These are phyloP conservation scores for Aspergillus hiratsukae DNA, from an alignment of 2,329 filamentous ascomycete species.

Conservation along the genomic window DNA sequence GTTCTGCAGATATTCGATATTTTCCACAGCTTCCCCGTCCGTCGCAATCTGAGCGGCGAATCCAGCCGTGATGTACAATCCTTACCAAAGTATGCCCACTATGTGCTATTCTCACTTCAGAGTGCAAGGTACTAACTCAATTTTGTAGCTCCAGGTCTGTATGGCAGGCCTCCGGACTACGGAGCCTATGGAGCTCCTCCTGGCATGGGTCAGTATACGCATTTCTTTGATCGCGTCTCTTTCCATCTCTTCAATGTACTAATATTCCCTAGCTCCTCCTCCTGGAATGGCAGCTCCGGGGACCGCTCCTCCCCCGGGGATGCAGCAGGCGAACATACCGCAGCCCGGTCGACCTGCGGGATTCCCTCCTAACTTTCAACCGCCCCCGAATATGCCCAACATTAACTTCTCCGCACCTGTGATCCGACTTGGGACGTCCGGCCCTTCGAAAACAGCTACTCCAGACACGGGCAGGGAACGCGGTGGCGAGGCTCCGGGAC, in stretches of 20 bases:
- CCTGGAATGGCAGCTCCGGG: slow-evolving; percentile 78
- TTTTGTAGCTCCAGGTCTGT: slow-evolving; percentile 47
- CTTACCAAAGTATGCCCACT: slow-evolving; percentile 37
- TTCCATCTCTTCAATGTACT: slow-evolving; percentile 12
- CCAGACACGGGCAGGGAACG: slow-evolving; percentile 43
- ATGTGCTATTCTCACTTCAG: not conserved
- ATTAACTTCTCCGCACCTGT: slow-evolving; percentile 98
- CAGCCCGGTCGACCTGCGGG: slow-evolving; percentile 76
- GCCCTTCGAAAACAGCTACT: slow-evolving; percentile 55
- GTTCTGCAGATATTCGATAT: not conserved
- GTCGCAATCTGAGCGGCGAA: slow-evolving; percentile 11
- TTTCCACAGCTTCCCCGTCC: not conserved
- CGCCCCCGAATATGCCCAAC: slow-evolving; percentile 86
- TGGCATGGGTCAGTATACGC: slow-evolving; percentile 65
- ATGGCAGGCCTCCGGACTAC: slow-evolving; percentile 71
- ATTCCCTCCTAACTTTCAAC: slow-evolving; percentile 79
- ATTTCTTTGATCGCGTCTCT: not conserved
- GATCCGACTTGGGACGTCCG: slow-evolving; percentile 81
- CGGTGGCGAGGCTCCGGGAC: slow-evolving; percentile 41
- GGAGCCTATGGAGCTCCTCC: slow-evolving; percentile 70
- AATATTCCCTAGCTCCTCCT: slow-evolving; percentile 56
- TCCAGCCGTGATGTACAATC: slow-evolving; percentile 38
- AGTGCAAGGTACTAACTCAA: slow-evolving; percentile 8
- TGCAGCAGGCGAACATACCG: slow-evolving; percentile 68
- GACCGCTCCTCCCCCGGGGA: slow-evolving; percentile 71